Base-by-base conservation (phyloP, 1,139 yeast genomes). In the Nakaseomyces uthaithaninus region DNA sequence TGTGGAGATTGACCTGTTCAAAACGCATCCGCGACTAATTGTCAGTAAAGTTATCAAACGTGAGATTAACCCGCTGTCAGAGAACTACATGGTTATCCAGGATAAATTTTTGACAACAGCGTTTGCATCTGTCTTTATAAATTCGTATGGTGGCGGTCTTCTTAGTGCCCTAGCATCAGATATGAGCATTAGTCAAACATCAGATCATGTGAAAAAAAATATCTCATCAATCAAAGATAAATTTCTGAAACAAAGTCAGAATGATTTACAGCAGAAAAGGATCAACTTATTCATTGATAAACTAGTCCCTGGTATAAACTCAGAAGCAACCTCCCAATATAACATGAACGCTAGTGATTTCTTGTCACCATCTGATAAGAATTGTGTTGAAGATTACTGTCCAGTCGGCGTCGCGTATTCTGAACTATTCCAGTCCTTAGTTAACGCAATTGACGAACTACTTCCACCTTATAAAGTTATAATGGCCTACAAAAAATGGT, bases 371-470 rank as follows among this genome's bases (percentile, higher is more conserved):
- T 45, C 33, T 43, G 38, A 37, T 39, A 46, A 20, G 44, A 45
- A 27, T 47, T 47, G 37, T 34, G 33, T 59, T 25, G 64, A 60
- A 41, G 59, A 59, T 42, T 36, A 38, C 25, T 49, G 56, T 26
- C 42, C 53, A 1, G 30, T 34, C 7, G 48, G 45, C 15, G 44
- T 38, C 2, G 51, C 47, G 24, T 58, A 57, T 37, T 59, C 64
- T 1, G 48, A 45, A 10, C 36, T 50, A 5, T 37, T 60, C 15
- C 45, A 44, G 33, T 43, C 47, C 3, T 47, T 51, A 3, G 48
- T 60, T 8, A 18, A 25, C 1, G 45, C 46, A 14, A 45, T 55
- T 19, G 55, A 55, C 41, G 25, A 37, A 2, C 20, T 45, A 2
- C 37, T 60, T 25, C 63, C 63, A 2, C 56, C 60, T 27, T 39